Base-by-base conservation (phyloP, 345 rosid genomes). In the Eucalyptus sp. region DNA sequence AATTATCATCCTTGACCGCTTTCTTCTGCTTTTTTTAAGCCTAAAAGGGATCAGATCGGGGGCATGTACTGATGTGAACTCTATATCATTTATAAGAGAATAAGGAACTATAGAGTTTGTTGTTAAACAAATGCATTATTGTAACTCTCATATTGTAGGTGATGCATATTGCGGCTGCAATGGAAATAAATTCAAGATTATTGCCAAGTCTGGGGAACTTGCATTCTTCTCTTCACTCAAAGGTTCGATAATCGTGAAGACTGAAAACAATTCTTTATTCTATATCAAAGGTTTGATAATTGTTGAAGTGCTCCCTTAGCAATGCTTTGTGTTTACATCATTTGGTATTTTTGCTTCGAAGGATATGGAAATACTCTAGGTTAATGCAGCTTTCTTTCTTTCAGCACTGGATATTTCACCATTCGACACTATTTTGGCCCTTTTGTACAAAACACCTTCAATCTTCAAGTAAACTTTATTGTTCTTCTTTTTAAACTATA, bases 81-180 rank as follows among this genome's bases (percentile, higher is more conserved):
- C 83, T 76, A 76, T 41, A 33, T 48, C 9, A 52, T 29, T 86
- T 13, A 11, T n/a, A 52, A 10, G 87, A 86, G 64, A 10, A 50
- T 5, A 51, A 86, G 27, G 15, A 33, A 86, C 29, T n/a, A 86
- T 33, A 33, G 10, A 76, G 48, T 20, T 20, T 10, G 46, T 41
- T 20, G 29, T 76, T 41, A 76, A 76, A 41, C 15, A 20, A 58
- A 88, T 79, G 50, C n/a, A 4, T 22, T 60, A 31, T 58, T 58
- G 31, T 62, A 29, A n/a, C 62, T 88, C 87, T 88, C 17, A 88
- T 89, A 90, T 52, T 92, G 76, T 90, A 95, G 99, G 99, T 96
- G 88, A 97, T 97, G 99, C 99, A 98, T 92, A 97, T 98, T 90
- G 99, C 99, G 86, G 98, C 99, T 88, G 99, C 97, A 50, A 93